phyloP scores from a whole-genome alignment of 2,329 filamentous ascomycete genomes.

The Alternaria sp. region DNA sequence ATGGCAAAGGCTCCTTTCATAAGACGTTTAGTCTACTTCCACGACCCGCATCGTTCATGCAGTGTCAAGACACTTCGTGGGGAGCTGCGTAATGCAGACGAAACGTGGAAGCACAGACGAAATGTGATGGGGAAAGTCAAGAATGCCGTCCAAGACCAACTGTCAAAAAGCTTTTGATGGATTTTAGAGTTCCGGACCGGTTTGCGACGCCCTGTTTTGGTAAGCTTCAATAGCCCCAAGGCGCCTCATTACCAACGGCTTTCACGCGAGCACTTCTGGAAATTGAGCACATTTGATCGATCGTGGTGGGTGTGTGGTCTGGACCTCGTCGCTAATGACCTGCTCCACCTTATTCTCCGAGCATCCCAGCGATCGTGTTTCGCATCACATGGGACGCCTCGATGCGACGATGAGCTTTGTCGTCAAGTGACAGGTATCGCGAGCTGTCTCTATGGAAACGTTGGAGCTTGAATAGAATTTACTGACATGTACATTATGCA shows the following conservation, averaged over 20 bases:
- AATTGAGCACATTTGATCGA: slow-evolving; percentile 6
- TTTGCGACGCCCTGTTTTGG: neutral
- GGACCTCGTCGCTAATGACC: slow-evolving; percentile 11
- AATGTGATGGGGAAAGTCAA: neutral
- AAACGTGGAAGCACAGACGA: slow-evolving; percentile 16
- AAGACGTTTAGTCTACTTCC: neutral
- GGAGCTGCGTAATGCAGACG: slow-evolving; percentile 11
- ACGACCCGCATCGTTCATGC: neutral
- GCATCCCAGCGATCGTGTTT: slow-evolving; percentile 11
- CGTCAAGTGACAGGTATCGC: neutral
- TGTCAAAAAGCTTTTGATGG: neutral
- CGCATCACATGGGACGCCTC: neutral
- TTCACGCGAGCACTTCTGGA: neutral
- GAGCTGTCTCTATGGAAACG: slow-evolving; percentile 5
- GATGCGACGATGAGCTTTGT: neutral
- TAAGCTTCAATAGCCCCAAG: slow-evolving; percentile 3
- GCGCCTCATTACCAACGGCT: slow-evolving; percentile 3
- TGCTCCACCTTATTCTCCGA: slow-evolving; percentile 9
- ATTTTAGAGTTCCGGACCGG: slow-evolving; percentile 14
- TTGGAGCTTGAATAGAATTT: neutral
- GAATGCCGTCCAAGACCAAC: neutral
- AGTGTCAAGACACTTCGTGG: slow-evolving; percentile 7
- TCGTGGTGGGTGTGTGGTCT: slow-evolving; percentile 6
- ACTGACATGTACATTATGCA: neutral
- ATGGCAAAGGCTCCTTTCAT: neutral